Evolutionary conservation across 2,329 filamentous ascomycete species (phyloP).

Genomic region (Penicillium occitanis): DNA sequence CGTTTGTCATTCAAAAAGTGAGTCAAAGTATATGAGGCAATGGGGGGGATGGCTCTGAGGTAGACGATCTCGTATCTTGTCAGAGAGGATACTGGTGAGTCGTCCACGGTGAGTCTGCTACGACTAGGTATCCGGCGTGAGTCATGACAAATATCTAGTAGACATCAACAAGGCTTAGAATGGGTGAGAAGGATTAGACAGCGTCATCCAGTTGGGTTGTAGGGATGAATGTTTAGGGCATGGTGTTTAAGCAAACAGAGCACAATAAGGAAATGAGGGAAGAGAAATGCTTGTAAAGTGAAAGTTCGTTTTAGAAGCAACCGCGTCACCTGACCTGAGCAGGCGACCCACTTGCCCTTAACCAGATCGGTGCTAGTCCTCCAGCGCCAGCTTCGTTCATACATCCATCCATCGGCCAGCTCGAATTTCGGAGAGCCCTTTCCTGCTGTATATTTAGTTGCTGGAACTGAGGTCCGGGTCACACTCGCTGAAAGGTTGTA

Average conservation of each 20-base stretch:
- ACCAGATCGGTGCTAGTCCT: neutral
- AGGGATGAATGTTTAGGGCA: neutral
- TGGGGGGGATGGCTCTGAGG: neutral
- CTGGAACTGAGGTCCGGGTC: neutral
- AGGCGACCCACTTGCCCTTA: neutral
- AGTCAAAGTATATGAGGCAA: neutral
- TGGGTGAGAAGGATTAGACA: no score
- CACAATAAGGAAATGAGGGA: neutral
- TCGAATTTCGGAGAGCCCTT: neutral
- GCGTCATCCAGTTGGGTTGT: neutral
- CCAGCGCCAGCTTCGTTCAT: neutral
- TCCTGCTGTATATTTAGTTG: neutral
- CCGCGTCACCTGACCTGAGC: neutral
- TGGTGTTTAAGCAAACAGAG: neutral
- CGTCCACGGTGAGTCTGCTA: neutral
- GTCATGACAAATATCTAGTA: neutral
- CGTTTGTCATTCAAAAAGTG: neutral
- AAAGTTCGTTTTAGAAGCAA: neutral
- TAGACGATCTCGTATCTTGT: neutral
- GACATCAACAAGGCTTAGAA: neutral
- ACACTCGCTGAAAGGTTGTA: neutral
- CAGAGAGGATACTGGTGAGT: neutral
- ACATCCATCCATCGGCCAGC: constrained; percentile 2
- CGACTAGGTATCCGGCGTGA: neutral
- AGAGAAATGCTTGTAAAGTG: neutral